phyloP scores from a whole-genome alignment of 2,329 filamentous ascomycete species.

The Talaromyces sp. region DNA sequence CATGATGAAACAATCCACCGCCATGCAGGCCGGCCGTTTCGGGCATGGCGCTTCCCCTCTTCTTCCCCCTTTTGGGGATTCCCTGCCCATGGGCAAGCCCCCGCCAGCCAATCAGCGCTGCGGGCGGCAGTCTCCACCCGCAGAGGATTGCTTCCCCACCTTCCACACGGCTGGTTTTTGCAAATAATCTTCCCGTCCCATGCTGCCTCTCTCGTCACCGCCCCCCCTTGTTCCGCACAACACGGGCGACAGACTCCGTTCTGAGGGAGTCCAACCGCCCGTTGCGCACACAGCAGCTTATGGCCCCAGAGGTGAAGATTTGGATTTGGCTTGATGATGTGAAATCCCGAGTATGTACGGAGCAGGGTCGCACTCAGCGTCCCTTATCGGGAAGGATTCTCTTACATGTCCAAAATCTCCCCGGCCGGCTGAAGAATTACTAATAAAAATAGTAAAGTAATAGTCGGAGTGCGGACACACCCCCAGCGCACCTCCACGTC shows the following conservation, averaged over 20 bases:
- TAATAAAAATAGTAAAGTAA: background rate
- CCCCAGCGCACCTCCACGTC: background rate
- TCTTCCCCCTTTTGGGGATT: slow-evolving; percentile 1
- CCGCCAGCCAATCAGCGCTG: background rate
- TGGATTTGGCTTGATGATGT: background rate
- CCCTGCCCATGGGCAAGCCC: background rate
- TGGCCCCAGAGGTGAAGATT: background rate
- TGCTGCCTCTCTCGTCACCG: background rate
- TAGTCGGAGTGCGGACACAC: background rate
- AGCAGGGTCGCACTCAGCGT: no score
- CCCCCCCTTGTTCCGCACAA: background rate
- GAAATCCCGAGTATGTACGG: no score
- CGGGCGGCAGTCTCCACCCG: background rate
- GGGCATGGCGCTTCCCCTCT: background rate
- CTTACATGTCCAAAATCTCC: background rate
- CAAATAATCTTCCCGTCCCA: background rate
- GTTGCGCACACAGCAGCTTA: background rate
- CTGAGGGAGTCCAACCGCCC: slow-evolving; percentile 1
- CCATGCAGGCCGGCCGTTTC: slow-evolving; percentile 6
- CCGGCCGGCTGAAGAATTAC: background rate
- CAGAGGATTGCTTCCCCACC: slow-evolving; percentile 7
- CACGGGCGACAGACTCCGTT: no score
- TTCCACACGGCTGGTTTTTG: slow-evolving; percentile 6
- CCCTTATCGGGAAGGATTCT: background rate
- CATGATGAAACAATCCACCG: slow-evolving; percentile 12